Percentiles rank a stretch among this genome's conserved stretches.
phyloP scores from a whole-genome alignment of 345 rosid species.

The Ceriops zippeliana region DNA sequence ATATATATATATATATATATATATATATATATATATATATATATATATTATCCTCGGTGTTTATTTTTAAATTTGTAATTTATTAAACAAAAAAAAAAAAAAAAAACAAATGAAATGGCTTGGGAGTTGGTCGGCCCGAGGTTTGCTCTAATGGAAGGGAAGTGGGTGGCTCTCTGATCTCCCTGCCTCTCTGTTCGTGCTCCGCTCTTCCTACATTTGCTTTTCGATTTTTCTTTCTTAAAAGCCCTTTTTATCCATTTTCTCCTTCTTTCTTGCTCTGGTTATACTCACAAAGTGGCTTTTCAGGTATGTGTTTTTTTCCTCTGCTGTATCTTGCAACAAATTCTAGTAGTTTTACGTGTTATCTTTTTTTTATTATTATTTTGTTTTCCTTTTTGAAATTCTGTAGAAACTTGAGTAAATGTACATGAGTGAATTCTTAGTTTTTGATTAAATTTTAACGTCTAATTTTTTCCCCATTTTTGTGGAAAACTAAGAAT shows the following conservation, averaged over 20 bases:
- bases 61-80: neutral
- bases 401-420: neutral
- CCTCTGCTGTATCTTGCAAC: neutral
- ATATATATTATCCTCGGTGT: too few species aligned
- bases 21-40: too few species aligned
- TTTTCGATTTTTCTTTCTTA: neutral
- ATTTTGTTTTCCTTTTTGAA: neutral
- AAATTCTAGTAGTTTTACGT: neutral
- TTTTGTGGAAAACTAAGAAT: too few species aligned
- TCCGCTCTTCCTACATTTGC: slow-evolving; percentile 28
- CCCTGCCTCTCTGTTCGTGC: slow-evolving; percentile 11
- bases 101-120: too few species aligned
- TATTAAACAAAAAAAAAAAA: too few species aligned
- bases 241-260: slow-evolving; percentile 7
- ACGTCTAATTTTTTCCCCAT: too few species aligned
- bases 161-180: slow-evolving; percentile 8
- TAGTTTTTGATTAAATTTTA: too few species aligned
- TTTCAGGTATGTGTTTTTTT: slow-evolving; percentile 5
- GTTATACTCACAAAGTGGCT: neutral
- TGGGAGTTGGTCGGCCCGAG: slow-evolving; percentile 19
- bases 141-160: slow-evolving; percentile 54
- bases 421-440: neutral
- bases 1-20: too few species aligned
- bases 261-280: neutral
- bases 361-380: neutral